Evolutionary conservation across 1,284 basidiomycete genomes (phyloP).

Genomic region (Apiotrichum veenhuisii): DNA sequence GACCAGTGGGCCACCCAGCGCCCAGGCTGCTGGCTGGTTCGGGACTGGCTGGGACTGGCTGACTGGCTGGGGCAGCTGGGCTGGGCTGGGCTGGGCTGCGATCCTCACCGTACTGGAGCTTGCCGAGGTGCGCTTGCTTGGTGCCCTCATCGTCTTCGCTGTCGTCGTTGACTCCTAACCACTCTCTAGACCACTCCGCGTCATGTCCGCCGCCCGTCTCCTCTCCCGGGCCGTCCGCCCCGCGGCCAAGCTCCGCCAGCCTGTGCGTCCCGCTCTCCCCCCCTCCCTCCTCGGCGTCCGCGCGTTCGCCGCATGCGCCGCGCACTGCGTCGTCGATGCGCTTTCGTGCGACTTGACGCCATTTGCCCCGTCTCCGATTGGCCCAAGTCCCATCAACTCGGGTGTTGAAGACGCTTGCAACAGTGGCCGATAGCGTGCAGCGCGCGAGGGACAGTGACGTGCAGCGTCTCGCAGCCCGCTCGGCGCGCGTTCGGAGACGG

Average conservation of each 20-base stretch:
- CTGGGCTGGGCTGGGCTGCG: no score
- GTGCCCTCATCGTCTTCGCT: no score
- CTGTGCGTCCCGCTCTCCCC: slow-evolving; percentile 16
- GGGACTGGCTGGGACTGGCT: background rate
- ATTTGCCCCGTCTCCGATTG: slow-evolving; percentile 16
- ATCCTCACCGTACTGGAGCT: no score
- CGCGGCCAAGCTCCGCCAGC: slow-evolving; percentile 23
- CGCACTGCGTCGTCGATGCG: background rate
- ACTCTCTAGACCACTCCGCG: slow-evolving; percentile 11
- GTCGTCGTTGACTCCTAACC: slow-evolving; percentile 3
- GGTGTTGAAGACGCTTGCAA: background rate
- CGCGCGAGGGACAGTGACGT: no score
- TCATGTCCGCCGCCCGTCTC: slow-evolving; percentile 41
- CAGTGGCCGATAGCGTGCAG: no score
- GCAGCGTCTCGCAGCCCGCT: no score
- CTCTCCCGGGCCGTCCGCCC: slow-evolving; percentile 39
- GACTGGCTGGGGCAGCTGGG: background rate
- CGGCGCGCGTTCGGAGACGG: no score
- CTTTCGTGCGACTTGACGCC: background rate
- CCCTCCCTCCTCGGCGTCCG: background rate
- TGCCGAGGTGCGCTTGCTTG: no score
- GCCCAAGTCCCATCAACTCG: background rate
- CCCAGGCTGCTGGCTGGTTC: no score
- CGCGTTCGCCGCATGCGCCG: background rate
- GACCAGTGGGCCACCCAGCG: no score